Base-by-base conservation (phyloP, 805 yeast genomes). In the Candida boidinii region DNA sequence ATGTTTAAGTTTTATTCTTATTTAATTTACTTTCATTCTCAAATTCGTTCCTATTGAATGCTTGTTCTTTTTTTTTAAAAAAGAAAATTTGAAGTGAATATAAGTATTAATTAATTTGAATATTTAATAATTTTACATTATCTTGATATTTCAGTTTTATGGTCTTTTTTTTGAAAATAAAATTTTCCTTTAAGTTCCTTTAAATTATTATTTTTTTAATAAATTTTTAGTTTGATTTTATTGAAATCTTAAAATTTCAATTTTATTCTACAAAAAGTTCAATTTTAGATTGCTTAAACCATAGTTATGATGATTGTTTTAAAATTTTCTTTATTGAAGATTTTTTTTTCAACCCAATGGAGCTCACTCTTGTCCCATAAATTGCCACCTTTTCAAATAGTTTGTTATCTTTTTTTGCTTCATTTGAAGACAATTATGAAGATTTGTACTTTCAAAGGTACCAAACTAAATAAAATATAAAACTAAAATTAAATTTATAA, bases 311-410 rank as follows among this genome's bases (percentile, higher is more conserved):
- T 83, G 76, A 75, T 72, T 77, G 75, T 52, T 38, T 36, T 39
- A 33, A 18, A 4, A 5, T 4, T 9, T 4, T 15, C 10, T 23
- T 17, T 33, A 9, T 17, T 23, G 17, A 12, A 17, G 17, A 25
- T 45, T 54, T 51, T 44, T 38, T 40, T 42, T 36, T 52, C 62
- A 78, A 78, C 87, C 72, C 86, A 78, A 79, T 79, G 87, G 86
- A 79, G 87, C 87, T 79, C 76, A 79, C 79, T 76, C 79, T 76
- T 66, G 73, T 58, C 51, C 64, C 75, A 75, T 73, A 80, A 66
- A 70, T 69, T 73, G 57, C 32, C 42, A 28, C 28, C 34, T 35
- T 43, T 44, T 37, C 42, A 42, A 37, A 34, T 36, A 36, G 39
- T 38, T 37, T 39, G 44, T 55, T 48, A 48, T 46, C 55, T 48